Percentiles rank a stretch among this genome's conserved stretches.
Conservation (phyloP, 208 protist species). For the Crithidia expoeki region DNA sequence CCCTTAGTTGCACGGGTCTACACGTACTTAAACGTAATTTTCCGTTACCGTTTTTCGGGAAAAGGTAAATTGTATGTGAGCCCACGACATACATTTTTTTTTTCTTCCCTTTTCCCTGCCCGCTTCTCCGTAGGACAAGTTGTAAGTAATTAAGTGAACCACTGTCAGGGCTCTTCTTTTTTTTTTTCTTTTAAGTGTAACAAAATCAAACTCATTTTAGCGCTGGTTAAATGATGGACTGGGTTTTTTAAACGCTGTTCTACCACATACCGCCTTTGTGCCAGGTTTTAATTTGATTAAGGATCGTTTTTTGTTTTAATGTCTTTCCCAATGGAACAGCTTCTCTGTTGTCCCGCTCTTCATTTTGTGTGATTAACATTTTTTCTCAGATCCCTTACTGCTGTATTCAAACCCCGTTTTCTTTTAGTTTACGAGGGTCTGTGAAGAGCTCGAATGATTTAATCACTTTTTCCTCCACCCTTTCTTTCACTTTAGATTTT, state of each 20-base stretch:
- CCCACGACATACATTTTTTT: not conserved
- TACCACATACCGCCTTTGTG: not conserved
- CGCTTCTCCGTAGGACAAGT: not conserved
- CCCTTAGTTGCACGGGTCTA: slow-evolving; percentile 17
- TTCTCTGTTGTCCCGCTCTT: too few species aligned
- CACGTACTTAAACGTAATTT: slow-evolving; percentile 4
- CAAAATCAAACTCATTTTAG: not conserved
- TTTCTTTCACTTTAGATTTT: not conserved
- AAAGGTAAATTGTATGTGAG: not conserved
- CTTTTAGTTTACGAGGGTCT: too few species aligned
- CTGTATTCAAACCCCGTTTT: too few species aligned
- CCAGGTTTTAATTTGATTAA: too few species aligned
- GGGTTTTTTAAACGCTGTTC: not conserved
- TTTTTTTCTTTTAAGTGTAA: not conserved
- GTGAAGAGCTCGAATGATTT: too few species aligned
- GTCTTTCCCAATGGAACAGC: too few species aligned
- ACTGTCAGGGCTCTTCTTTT: not conserved
- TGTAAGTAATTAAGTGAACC: not conserved
- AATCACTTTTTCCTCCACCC: too few species aligned
- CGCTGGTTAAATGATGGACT: not conserved
- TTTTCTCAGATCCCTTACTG: too few species aligned
- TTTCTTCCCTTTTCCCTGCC: not conserved
- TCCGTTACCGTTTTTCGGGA: not conserved
- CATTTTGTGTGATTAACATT: too few species aligned
- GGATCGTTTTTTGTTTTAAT: too few species aligned